Percentiles rank a stretch among this genome's conserved stretches.
phyloP scores from a whole-genome alignment of 2,329 filamentous ascomycete species.

The Periglandula ipomoeae region DNA sequence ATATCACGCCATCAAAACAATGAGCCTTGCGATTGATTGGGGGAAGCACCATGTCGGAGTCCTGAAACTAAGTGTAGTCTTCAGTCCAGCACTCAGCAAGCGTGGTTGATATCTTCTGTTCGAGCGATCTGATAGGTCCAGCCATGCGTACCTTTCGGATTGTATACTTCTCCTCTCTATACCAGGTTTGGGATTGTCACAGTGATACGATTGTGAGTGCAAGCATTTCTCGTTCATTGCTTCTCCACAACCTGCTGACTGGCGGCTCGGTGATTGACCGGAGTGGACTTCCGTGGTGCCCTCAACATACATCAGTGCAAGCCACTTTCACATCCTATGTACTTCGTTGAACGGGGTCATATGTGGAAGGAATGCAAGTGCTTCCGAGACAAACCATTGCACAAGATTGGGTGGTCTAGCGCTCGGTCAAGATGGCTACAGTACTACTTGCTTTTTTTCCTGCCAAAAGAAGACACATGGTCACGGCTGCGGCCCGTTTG shows the following conservation, averaged over 20 bases:
- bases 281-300: neutral
- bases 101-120: neutral
- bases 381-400: constrained; percentile 3
- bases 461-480: neutral
- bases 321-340: neutral
- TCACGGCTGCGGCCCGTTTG: neutral
- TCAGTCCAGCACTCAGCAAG: no score
- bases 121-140: neutral
- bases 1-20: neutral
- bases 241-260: neutral
- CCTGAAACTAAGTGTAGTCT: no score
- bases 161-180: neutral
- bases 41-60: no score
- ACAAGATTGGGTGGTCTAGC: constrained; percentile 4
- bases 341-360: neutral
- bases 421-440: constrained; percentile 5
- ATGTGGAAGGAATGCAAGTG: neutral
- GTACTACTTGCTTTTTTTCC: neutral
- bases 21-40: neutral
- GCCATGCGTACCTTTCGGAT: neutral
- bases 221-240: neutral
- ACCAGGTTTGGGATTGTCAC: neutral
- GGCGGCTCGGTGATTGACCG: neutral
- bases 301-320: constrained; percentile 1
- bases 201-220: neutral